A percentile compares a stretch with the other conserved stretches of the same genome.
phyloP scores from a whole-genome alignment of 164 flowering plant species.

The Piper longum region DNA sequence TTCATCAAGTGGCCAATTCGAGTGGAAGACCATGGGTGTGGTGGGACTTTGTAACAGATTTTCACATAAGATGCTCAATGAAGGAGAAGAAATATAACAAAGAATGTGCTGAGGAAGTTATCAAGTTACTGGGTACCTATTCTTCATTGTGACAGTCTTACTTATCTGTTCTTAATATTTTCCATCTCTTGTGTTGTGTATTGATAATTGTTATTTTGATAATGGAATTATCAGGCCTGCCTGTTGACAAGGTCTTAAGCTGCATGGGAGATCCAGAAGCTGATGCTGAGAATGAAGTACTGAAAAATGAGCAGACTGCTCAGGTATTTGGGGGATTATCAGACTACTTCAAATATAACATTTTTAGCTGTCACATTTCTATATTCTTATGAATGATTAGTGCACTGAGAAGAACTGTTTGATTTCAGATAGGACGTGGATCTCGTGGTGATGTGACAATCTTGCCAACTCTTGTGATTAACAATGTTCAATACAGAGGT shows the following conservation, averaged over 20 bases:
- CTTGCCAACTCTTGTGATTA: slow-evolving; percentile 82
- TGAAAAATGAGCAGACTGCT: slow-evolving; percentile 62
- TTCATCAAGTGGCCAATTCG: slow-evolving; percentile 71
- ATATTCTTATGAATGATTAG: background rate
- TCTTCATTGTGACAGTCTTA: background rate
- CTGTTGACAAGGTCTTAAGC: slow-evolving; percentile 47
- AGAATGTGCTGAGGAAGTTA: slow-evolving; percentile 71
- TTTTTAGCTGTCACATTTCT: background rate
- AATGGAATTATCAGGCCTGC: slow-evolving; percentile 31
- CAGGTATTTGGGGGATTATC: slow-evolving; percentile 32
- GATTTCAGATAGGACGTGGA: slow-evolving; percentile 62
- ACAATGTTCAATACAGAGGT: slow-evolving; percentile 91
- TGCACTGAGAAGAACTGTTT: background rate
- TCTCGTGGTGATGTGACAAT: slow-evolving; percentile 89
- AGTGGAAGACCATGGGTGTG: slow-evolving; percentile 70
- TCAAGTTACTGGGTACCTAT: slow-evolving; percentile 47
- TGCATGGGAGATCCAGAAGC: slow-evolving; percentile 92
- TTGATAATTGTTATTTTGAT: slow-evolving; percentile 1
- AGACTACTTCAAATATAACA: background rate
- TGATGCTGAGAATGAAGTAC: slow-evolving; percentile 57
- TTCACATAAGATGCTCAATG: slow-evolving; percentile 86
- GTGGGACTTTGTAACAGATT: slow-evolving; percentile 96
- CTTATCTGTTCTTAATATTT: background rate
- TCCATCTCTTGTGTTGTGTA: background rate
- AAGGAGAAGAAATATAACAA: slow-evolving; percentile 59